These are phyloP conservation scores for Suhomyces bribrorum DNA, from an alignment of 1,139 yeast species.

Conservation along the genomic window DNA sequence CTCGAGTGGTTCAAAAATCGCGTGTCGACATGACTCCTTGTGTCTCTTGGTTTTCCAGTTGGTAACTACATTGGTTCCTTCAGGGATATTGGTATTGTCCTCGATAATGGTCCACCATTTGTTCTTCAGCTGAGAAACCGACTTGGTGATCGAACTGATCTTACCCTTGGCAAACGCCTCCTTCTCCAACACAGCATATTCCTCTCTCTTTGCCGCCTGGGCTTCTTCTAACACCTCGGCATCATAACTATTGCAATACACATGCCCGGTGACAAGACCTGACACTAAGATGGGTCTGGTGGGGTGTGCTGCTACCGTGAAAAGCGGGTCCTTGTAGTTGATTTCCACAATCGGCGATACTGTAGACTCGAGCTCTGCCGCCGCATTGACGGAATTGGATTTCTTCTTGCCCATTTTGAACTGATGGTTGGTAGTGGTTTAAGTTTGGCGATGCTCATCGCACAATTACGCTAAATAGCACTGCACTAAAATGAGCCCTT, in stretches of 20 bases:
- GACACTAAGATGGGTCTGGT: slow-evolving; percentile 59
- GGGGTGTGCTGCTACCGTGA: slow-evolving; percentile 83
- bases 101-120: slow-evolving; percentile 53
- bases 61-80: slow-evolving; percentile 36
- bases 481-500: no score
- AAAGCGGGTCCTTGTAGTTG: slow-evolving; percentile 60
- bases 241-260: slow-evolving; percentile 59
- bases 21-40: slow-evolving; percentile 81
- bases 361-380: slow-evolving; percentile 36
- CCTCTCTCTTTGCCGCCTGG: slow-evolving; percentile 24
- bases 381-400: slow-evolving; percentile 32
- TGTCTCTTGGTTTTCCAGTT: slow-evolving; percentile 89
- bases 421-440: neutral
- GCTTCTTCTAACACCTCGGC: slow-evolving; percentile 41
- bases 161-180: slow-evolving; percentile 33
- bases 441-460: slow-evolving; percentile 5
- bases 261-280: slow-evolving; percentile 82
- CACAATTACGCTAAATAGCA: no score
- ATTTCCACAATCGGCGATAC: slow-evolving; percentile 56
- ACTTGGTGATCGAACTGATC: slow-evolving; percentile 28
- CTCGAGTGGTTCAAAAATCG: slow-evolving; percentile 60
- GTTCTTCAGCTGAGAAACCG: slow-evolving; percentile 41
- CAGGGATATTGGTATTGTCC: slow-evolving; percentile 33
- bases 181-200: slow-evolving; percentile 21
- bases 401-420: slow-evolving; percentile 34